Base-by-base conservation (phyloP, 768 basidiomycete species). In the Russula sp. region DNA sequence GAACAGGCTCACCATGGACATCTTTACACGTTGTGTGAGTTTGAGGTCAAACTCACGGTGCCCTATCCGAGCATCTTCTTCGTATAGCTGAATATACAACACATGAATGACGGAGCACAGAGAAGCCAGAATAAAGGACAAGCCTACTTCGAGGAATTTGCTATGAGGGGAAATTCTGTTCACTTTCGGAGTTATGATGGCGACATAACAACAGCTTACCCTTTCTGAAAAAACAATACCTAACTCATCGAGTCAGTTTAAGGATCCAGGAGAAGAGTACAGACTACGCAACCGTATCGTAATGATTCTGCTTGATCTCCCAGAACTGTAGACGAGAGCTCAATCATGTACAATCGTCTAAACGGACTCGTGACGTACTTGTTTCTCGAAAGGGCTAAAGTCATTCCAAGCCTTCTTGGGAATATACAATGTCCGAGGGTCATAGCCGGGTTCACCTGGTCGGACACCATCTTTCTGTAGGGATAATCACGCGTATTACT, bases 191-290 rank as follows among this genome's bases (percentile, higher is more conserved):
- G n/a, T 48, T 18, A 20, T 20, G 18, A 48, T 11, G 11, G 22
- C 42, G 27, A 6, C 22, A 7, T 42, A 59, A 1, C 18, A n/a
- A 31, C 32, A 63, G 67, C 73, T 52, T 68, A 89, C 88, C 97
- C 97, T 84, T 99, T 98, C 75, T 99, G 97, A 77, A 98, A 99
- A 79, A 98, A 98, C 52, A 98, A 75, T 48, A 97, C 81, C 87
- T 89, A 67, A 13, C 10, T 27, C 27, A 18, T 48, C 22, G 6
- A 20, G 54, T 59, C 34, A 62, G 69, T 42, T 47, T 48, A 63
- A 50, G 48, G 47, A 57, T 63, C 57, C 69, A 71, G 68, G 73
- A 69, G 62, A 64, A 72, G 56, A 67, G 45, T 35, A 48, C 27
- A 5, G 47, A 18, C 18, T 6, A 37, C 68, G 73, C 65, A 69